phyloP scores from a whole-genome alignment of 768 basidiomycete species.

The Phlebiopsis flavidoalba region DNA sequence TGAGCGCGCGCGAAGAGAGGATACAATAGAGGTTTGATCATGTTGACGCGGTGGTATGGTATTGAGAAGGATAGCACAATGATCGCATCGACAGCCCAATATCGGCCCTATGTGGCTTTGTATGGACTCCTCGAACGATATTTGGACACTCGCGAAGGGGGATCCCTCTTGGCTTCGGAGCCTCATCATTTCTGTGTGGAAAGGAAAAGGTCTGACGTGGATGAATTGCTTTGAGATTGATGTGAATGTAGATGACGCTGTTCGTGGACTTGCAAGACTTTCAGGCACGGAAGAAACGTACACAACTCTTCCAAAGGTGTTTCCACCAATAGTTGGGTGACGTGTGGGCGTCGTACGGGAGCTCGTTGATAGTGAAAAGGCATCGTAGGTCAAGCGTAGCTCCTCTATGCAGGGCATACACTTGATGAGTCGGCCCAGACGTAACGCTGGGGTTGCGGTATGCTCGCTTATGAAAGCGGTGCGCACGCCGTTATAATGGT shows the following conservation, averaged over 20 bases:
- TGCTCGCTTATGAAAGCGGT: background rate
- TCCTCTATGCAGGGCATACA: background rate
- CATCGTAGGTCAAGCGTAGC: background rate
- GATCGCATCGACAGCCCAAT: no score
- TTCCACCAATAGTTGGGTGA: background rate
- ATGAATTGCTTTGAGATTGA: background rate
- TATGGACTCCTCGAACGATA: no score
- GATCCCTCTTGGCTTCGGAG: no score
- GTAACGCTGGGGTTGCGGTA: background rate
- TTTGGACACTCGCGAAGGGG: no score
- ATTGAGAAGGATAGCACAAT: no score
- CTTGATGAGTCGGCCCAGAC: background rate
- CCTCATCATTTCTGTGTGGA: no score
- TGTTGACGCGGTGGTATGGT: no score
- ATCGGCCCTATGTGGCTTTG: no score
- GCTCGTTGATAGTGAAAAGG: background rate
- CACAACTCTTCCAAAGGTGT: background rate
- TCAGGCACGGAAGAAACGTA: background rate
- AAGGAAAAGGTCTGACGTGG: background rate
- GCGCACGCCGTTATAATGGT: background rate
- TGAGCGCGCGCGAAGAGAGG: no score
- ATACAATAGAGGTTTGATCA: no score
- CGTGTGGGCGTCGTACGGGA: background rate
- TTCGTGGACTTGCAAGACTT: background rate
- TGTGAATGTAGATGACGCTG: background rate